These are phyloP conservation scores for Pyrenula massariospora DNA, from an alignment of 495 filamentous ascomycete species.

Conservation along the genomic window DNA sequence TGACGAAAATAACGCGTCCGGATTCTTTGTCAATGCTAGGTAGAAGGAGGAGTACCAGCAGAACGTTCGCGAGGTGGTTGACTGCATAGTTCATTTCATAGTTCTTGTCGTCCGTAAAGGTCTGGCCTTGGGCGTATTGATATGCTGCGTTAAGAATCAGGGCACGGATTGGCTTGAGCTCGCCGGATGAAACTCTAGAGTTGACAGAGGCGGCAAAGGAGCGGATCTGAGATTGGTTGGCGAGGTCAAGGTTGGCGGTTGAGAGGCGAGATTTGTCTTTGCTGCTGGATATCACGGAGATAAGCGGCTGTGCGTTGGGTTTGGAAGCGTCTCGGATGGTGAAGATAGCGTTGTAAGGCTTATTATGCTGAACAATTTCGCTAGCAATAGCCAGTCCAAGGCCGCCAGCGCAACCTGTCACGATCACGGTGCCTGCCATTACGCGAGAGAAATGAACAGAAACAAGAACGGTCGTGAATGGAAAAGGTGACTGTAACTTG, in stretches of 20 bases:
- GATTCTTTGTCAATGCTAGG: constrained; percentile 27
- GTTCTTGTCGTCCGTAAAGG: constrained; percentile 17
- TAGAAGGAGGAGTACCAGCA: constrained; percentile 30
- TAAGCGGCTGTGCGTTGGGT: neutral
- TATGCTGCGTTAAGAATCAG: constrained; percentile 32
- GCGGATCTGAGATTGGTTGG: constrained; percentile 22
- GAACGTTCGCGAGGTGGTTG: constrained; percentile 31
- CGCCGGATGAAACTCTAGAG: constrained; percentile 17
- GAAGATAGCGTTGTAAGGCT: constrained; percentile 21
- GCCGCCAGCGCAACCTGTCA: neutral
- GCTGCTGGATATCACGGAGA: neutral
- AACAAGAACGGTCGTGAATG: too few relatives aligned
- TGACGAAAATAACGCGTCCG: constrained; percentile 29
- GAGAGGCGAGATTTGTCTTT: constrained; percentile 14
- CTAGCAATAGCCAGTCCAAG: neutral
- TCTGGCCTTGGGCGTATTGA: constrained; percentile 23
- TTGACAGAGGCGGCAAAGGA: constrained; percentile 14
- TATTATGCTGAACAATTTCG: neutral
- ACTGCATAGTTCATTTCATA: constrained; percentile 32
- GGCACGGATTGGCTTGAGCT: constrained; percentile 28
- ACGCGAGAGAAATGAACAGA: neutral
- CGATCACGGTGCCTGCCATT: neutral
- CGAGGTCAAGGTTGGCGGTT: constrained; percentile 24
- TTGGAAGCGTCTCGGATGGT: constrained; percentile 24
- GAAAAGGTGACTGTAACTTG: too few relatives aligned